Conservation (phyloP, 2,329 filamentous ascomycete genomes). For the Pseudogymnoascus sp. region DNA sequence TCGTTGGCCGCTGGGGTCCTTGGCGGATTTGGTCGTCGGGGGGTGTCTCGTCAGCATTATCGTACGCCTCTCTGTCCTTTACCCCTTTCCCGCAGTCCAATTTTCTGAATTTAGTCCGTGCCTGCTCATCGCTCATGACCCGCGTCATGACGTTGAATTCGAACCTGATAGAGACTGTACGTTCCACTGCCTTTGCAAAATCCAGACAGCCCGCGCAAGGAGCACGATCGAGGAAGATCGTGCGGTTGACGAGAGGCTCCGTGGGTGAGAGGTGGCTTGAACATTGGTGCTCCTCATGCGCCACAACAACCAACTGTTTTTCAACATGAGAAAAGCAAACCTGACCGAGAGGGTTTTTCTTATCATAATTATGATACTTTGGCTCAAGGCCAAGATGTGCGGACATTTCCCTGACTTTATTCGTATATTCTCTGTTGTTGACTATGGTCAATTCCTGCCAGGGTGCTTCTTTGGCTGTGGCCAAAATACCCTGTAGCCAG, state of each 20-base stretch:
- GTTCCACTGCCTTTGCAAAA: neutral
- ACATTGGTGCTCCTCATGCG: neutral
- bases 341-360: neutral
- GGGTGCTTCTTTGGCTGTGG: neutral
- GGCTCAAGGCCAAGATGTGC: neutral
- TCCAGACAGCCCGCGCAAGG: neutral
- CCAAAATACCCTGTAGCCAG: neutral
- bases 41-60: neutral
- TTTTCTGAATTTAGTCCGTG: neutral
- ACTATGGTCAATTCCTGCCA: neutral
- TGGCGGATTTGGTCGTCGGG: neutral
- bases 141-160: neutral
- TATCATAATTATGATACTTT: neutral
- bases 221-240: neutral
- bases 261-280: neutral
- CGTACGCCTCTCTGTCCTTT: neutral
- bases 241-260: neutral
- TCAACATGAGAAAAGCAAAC: neutral
- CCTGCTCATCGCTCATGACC: neutral
- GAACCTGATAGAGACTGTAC: neutral
- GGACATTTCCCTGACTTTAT: neutral
- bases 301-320: neutral
- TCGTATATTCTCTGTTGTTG: neutral
- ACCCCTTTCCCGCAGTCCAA: neutral
- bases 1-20: no score